These are phyloP conservation scores for Boletus sensibilis DNA, from an alignment of 768 basidiomycete genomes.

Conservation along the genomic window DNA sequence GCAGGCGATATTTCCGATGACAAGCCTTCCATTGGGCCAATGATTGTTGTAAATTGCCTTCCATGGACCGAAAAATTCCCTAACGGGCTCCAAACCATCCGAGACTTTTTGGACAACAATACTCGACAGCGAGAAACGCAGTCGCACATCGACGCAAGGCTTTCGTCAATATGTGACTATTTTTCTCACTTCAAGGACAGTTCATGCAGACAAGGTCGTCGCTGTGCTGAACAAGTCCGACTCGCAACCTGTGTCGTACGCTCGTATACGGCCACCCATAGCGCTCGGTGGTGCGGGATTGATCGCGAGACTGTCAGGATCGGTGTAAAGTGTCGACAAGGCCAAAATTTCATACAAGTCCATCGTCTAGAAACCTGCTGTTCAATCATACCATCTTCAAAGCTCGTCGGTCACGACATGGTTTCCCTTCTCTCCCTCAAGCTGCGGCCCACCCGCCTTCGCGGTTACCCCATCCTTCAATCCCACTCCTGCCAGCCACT, in stretches of 20 bases:
- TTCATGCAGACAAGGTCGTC: not conserved
- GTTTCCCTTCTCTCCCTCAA: not conserved
- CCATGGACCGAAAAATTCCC: not conserved
- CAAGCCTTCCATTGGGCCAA: not conserved
- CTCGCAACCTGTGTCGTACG: not conserved
- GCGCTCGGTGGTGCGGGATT: too few relatives aligned
- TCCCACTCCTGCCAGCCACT: slow-evolving; percentile 45
- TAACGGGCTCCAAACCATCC: not conserved
- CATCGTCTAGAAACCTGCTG: not conserved
- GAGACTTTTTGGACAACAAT: too few relatives aligned
- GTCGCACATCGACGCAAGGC: not conserved
- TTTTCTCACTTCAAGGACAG: not conserved
- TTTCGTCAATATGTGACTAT: not conserved
- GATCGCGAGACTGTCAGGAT: not conserved
- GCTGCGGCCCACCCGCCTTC: not conserved
- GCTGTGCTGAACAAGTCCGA: not conserved
- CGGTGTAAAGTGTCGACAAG: not conserved
- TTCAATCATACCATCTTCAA: slow-evolving; percentile 6
- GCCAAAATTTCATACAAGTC: not conserved
- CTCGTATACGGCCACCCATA: not conserved
- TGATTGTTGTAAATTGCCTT: not conserved
- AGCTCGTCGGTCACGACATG: slow-evolving; percentile 14
- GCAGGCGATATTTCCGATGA: not conserved
- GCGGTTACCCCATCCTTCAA: not conserved
- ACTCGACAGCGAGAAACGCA: not conserved